A percentile compares a stretch with the other conserved stretches of the same genome.
Conservation (phyloP, 768 basidiomycete genomes). For the Termitomyces sp. region DNA sequence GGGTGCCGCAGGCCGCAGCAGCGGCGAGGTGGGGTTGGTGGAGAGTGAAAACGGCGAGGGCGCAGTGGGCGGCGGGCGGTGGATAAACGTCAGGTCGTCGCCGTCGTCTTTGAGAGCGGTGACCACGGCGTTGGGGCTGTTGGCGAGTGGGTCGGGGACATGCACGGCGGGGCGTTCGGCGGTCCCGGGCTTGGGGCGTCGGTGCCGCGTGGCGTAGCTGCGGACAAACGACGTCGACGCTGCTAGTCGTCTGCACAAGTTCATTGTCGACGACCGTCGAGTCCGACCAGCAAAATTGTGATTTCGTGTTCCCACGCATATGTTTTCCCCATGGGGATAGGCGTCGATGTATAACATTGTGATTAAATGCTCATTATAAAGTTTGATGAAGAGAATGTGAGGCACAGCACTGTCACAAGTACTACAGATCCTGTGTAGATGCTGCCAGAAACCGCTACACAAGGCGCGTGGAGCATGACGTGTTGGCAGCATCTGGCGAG, state of each 20-base stretch:
- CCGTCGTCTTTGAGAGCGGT: constrained; percentile 43
- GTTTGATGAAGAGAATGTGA: no score
- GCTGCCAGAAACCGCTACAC: no score
- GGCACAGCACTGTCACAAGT: no score
- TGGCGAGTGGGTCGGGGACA: constrained; percentile 50
- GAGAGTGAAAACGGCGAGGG: constrained; percentile 73
- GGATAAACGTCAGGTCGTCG: constrained; percentile 69
- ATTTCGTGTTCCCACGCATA: constrained; percentile 10
- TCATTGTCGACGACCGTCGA: no score
- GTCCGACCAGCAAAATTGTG: neutral
- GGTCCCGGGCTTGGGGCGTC: constrained; percentile 44
- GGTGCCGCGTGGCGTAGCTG: constrained; percentile 41
- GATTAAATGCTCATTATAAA: no score
- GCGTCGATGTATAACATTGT: no score
- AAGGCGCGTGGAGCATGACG: no score
- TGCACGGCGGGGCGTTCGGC: constrained; percentile 52
- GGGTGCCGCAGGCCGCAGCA: no score
- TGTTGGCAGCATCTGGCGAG: no score
- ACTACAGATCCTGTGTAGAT: no score
- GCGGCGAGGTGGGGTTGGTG: constrained; percentile 63
- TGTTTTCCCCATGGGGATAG: no score
- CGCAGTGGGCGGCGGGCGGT: constrained; percentile 77
- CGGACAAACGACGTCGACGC: constrained; percentile 25
- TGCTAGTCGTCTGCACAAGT: constrained; percentile 20
- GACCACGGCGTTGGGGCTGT: constrained; percentile 46